phyloP scores from a whole-genome alignment of 2,329 filamentous ascomycete species.

The Cercospora canescens region DNA sequence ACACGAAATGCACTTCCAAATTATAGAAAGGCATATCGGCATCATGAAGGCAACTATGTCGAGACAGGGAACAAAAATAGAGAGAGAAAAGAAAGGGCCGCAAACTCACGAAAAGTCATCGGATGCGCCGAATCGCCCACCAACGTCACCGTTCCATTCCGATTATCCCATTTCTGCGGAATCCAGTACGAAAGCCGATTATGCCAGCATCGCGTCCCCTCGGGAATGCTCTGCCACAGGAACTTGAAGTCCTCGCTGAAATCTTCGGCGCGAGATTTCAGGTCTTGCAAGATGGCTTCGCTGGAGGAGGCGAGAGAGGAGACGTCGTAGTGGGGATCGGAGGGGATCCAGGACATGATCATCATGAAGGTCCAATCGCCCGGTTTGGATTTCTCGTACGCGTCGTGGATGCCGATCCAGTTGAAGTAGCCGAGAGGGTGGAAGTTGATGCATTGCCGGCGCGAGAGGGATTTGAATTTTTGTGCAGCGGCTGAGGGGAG shows the following conservation, averaged over 20 bases:
- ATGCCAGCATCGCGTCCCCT: conserved; percentile 23
- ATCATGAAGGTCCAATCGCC: conserved; percentile 25
- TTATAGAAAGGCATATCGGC: no score
- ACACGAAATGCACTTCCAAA: background rate
- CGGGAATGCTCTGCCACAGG: conserved; percentile 20
- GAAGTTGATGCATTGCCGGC: conserved; percentile 20
- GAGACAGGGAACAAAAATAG: no score
- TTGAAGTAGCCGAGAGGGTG: conserved; percentile 22
- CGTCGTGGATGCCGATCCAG: conserved; percentile 24
- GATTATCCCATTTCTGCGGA: conserved; percentile 28
- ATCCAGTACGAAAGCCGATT: conserved; percentile 28
- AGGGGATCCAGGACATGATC: conserved; percentile 22
- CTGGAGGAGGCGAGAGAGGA: background rate
- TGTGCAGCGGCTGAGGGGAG: conserved; percentile 15
- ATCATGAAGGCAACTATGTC: no score
- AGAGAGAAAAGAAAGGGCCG: no score
- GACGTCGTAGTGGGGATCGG: conserved; percentile 5
- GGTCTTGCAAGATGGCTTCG: conserved; percentile 15
- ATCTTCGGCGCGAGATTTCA: conserved; percentile 15
- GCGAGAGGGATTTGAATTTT: conserved; percentile 16
- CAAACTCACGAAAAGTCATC: conserved; percentile 36
- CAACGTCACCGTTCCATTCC: conserved; percentile 33
- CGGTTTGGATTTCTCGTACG: conserved; percentile 8
- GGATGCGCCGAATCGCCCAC: conserved; percentile 45
- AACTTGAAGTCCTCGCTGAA: conserved; percentile 16